Percentiles rank a stretch among this genome's conserved stretches.
These are phyloP conservation scores for Teunomyces stri DNA, from an alignment of 805 yeast species.

Conservation along the genomic window DNA sequence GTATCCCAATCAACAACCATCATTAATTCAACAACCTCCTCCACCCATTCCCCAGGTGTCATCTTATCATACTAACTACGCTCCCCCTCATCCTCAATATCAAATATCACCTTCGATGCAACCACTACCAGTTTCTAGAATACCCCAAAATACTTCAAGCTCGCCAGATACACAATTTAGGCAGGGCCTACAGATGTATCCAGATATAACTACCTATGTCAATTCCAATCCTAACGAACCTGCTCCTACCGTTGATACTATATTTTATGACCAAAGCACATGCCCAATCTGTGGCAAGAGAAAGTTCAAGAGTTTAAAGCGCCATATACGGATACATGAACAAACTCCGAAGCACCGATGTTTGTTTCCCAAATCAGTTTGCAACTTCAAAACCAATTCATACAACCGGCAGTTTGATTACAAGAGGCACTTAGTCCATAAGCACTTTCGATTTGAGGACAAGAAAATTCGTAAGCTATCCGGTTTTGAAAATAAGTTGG, in stretches of 20 bases:
- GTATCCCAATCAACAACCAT: background rate
- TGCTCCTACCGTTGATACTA: constrained; percentile 10
- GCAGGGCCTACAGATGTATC: constrained; percentile 7
- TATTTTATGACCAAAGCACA: constrained; percentile 10
- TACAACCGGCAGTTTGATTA: constrained; percentile 46
- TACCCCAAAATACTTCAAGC: background rate
- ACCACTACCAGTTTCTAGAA: background rate
- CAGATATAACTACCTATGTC: constrained; percentile 11
- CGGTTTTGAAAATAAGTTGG: constrained; percentile 28
- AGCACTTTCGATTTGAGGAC: constrained; percentile 41
- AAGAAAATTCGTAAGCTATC: constrained; percentile 39
- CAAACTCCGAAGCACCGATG: constrained; percentile 43
- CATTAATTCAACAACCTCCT: background rate
- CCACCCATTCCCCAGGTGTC: background rate
- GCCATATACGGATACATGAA: constrained; percentile 44
- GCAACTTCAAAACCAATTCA: constrained; percentile 41
- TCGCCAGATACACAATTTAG: background rate
- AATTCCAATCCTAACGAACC: constrained; percentile 11
- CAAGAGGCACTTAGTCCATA: constrained; percentile 42
- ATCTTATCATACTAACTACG: background rate
- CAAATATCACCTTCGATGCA: constrained; percentile 1
- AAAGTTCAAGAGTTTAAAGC: constrained; percentile 38
- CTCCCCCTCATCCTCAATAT: background rate
- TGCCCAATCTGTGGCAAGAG: constrained; percentile 41
- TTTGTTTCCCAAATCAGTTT: constrained; percentile 36